These are phyloP conservation scores for Penicillium expansum DNA, from an alignment of 2,329 filamentous ascomycete species.

Conservation along the genomic window DNA sequence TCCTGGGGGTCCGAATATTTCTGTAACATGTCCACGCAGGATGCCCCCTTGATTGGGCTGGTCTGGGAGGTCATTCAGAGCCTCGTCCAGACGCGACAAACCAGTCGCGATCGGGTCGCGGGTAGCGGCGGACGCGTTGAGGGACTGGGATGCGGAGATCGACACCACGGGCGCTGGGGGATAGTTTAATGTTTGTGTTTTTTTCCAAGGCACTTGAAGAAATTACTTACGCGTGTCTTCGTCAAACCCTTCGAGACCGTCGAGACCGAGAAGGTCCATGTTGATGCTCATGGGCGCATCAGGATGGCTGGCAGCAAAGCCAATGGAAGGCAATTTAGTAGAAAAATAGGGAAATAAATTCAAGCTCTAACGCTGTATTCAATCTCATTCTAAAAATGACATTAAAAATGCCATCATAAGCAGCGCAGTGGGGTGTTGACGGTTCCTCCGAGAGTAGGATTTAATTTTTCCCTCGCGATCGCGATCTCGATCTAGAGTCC, in stretches of 20 bases:
- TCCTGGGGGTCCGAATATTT: constrained; percentile 84
- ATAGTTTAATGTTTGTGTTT: background rate
- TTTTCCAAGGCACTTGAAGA: background rate
- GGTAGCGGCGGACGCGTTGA: constrained; percentile 28
- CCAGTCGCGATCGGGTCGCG: constrained; percentile 42
- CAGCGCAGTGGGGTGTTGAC: background rate
- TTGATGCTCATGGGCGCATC: constrained; percentile 25
- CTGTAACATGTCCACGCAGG: constrained; percentile 72
- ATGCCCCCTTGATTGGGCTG: constrained; percentile 51
- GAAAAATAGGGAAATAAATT: background rate
- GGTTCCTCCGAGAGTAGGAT: background rate
- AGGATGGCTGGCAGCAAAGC: constrained; percentile 5
- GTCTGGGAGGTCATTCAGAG: constrained; percentile 18
- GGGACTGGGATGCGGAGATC: constrained; percentile 38
- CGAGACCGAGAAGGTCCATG: constrained; percentile 33
- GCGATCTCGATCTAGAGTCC: background rate
- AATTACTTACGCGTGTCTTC: constrained; percentile 30
- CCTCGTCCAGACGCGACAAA: constrained; percentile 48
- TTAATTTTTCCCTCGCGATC: background rate
- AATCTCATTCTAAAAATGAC: constrained; percentile 1
- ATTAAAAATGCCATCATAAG: background rate
- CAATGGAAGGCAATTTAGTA: background rate
- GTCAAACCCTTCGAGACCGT: constrained; percentile 12
- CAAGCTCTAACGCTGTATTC: background rate
- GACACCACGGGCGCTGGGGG: constrained; percentile 31